phyloP scores from a whole-genome alignment of 495 filamentous ascomycete genomes.

The Aspergillus sparsus region DNA sequence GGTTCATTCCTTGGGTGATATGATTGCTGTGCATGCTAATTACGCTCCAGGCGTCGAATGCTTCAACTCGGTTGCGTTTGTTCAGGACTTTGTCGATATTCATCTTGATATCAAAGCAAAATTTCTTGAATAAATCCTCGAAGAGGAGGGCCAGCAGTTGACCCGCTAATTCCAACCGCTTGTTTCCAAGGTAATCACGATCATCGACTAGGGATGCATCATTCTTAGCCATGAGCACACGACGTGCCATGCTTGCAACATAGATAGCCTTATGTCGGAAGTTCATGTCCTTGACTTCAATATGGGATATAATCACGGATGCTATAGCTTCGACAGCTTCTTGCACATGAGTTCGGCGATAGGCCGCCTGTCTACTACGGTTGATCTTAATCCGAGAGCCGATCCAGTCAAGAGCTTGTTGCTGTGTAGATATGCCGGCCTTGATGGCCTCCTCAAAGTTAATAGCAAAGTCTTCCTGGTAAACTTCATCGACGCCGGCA shows the following conservation, averaged over 20 bases:
- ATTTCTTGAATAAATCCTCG: slow-evolving; percentile 95
- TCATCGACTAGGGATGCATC: slow-evolving; percentile 90
- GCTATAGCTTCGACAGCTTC: slow-evolving; percentile 91
- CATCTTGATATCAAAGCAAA: slow-evolving; percentile 80
- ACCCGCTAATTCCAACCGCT: slow-evolving; percentile 88
- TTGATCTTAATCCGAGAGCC: slow-evolving; percentile 83
- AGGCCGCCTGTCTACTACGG: slow-evolving; percentile 56
- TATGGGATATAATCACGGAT: slow-evolving; percentile 88
- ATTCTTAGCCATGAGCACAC: slow-evolving; percentile 89
- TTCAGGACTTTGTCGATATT: slow-evolving; percentile 92
- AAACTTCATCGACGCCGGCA: slow-evolving; percentile 76
- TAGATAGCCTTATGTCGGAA: slow-evolving; percentile 96
- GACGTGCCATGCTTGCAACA: slow-evolving; percentile 91
- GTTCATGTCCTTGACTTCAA: slow-evolving; percentile 84
- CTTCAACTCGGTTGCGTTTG: slow-evolving; percentile 79
- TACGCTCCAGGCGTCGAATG: slow-evolving; percentile 80
- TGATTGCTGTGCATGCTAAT: slow-evolving; percentile 73
- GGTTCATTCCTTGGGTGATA: slow-evolving; percentile 87
- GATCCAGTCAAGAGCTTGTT: slow-evolving; percentile 91
- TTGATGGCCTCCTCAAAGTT: slow-evolving; percentile 92
- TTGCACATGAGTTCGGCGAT: slow-evolving; percentile 71
- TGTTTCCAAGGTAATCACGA: slow-evolving; percentile 97
- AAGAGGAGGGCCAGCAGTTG: slow-evolving; percentile 95
- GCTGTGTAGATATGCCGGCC: slow-evolving; percentile 80
- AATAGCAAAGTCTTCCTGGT: slow-evolving; percentile 89